phyloP scores from a whole-genome alignment of 352 stramenopile species.

The Phytophthora palmivora region DNA sequence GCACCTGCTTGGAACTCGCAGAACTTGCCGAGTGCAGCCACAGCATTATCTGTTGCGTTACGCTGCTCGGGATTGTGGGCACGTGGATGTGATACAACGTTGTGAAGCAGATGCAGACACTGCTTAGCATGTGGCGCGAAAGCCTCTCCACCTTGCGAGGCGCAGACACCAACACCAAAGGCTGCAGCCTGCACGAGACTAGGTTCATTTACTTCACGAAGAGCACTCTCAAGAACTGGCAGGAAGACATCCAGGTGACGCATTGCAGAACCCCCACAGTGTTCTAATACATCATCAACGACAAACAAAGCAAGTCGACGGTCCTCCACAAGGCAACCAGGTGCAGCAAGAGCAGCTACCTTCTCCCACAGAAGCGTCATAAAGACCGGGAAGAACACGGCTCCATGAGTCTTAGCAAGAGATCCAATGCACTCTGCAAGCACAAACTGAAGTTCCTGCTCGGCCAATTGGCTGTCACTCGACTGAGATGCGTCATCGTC shows the following conservation, averaged over 20 bases:
- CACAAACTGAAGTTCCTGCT: slow-evolving; percentile 84
- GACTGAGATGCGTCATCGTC: slow-evolving; percentile 55
- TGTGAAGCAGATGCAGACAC: slow-evolving; percentile 65
- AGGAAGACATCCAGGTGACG: slow-evolving; percentile 67
- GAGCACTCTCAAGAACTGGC: slow-evolving; percentile 66
- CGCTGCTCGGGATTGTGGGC: slow-evolving; percentile 53
- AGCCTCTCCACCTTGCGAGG: slow-evolving; percentile 51
- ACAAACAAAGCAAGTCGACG: slow-evolving; percentile 87
- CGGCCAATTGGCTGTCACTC: slow-evolving; percentile 50
- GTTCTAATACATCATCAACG: slow-evolving; percentile 86
- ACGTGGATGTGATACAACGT: slow-evolving; percentile 60
- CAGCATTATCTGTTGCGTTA: slow-evolving; percentile 86
- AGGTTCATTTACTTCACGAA: slow-evolving; percentile 66
- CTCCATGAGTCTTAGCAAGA: slow-evolving; percentile 74
- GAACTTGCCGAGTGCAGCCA: slow-evolving; percentile 77
- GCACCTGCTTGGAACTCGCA: slow-evolving; percentile 65
- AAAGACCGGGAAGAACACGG: slow-evolving; percentile 80
- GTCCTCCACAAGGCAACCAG: slow-evolving; percentile 79
- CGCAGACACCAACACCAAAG: slow-evolving; percentile 80
- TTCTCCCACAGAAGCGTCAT: slow-evolving; percentile 81
- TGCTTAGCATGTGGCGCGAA: slow-evolving; percentile 63
- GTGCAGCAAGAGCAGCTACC: slow-evolving; percentile 64
- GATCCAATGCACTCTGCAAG: slow-evolving; percentile 80
- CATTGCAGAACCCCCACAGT: slow-evolving; percentile 66
- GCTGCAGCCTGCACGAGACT: slow-evolving; percentile 71